Evolutionary conservation across 371 early-diverging fungal genomes (phyloP), one percentile per base, ranked within the genome.

Genomic region (Rhizopus microsporus): DNA sequence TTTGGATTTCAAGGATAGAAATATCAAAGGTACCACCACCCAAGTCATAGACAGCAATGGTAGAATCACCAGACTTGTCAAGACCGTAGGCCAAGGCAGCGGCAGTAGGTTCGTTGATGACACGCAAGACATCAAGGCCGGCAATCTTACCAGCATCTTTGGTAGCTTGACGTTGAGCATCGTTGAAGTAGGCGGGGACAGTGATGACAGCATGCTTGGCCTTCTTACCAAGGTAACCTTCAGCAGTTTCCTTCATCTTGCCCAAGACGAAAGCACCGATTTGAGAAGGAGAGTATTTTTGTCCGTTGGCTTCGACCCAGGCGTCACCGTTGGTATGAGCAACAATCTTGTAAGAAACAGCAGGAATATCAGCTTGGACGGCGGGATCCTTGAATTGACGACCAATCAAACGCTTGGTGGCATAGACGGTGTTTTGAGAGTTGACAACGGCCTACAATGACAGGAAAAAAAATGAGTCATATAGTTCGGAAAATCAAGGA

Each of bases 21-120:
- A 99, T 89, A 90, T 99, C 98, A 76, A 97, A 98, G 16, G 98
- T 98, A 67, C 99, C 99, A 71, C 98, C 99, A 55, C 98, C 99
- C 69, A 98, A 84, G 85, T 98, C 98, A 83, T 91, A 99, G 34
- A 99, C 97, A 15, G 95, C 95, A 38, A 99, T 86, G 38, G 87
- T 75, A 55, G 88, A 88, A 71, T 95, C 93, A 46, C 85, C 88
- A 29, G 67, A 71, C 74, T 89, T 91, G 40, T 95, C 95, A 30
- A 96, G 74, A 63, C 98, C 99, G 73, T 97, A 98, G 30, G 97
- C 96, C 46, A 98, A 79, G 51, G 99, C 98, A 52, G 99, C 98
- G n/a, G 98, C 98, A 13, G 96, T 96, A 39, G 99, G 97, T 75
- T 97, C 99, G 78, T 97, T 98, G 72, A 98, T 94, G 46, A 99